Percentiles rank a stretch among this genome's conserved stretches.
Evolutionary conservation across 2,329 filamentous ascomycete genomes (phyloP).

Genomic region (Beauveria caledonica): DNA sequence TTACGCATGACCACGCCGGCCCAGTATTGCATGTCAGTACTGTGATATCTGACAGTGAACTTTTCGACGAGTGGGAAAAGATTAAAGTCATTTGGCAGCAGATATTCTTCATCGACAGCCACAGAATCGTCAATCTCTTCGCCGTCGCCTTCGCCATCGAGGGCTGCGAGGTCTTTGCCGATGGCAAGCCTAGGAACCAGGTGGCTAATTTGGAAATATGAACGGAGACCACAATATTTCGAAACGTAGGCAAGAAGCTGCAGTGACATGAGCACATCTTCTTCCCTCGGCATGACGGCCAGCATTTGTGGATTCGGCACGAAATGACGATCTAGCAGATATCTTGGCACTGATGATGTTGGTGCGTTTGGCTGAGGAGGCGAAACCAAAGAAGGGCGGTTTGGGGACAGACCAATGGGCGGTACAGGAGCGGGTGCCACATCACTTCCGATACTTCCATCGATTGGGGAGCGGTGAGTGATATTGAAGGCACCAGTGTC

Average conservation of each 20-base stretch:
- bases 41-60: conserved; percentile 92
- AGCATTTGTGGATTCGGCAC: conserved; percentile 66
- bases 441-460: conserved; percentile 75
- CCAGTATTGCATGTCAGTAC: conserved; percentile 99
- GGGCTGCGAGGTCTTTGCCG: conserved; percentile 69
- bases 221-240: conserved; percentile 93
- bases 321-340: conserved; percentile 66
- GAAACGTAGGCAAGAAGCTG: conserved; percentile 96
- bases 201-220: conserved; percentile 93
- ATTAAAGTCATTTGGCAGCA: conserved; percentile 91
- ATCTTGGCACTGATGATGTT: conserved; percentile 66
- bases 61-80: conserved; percentile 98
- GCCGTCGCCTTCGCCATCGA: conserved; percentile 59
- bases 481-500: conserved; percentile 91
- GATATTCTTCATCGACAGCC: conserved; percentile 75
- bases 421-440: conserved; percentile 58
- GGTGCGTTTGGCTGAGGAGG: conserved; percentile 68
- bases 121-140: conserved; percentile 42
- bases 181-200: conserved; percentile 88
- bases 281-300: conserved; percentile 89
- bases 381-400: conserved; percentile 60
- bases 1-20: conserved; percentile 98
- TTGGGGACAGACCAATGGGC: conserved; percentile 64
- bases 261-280: conserved; percentile 96
- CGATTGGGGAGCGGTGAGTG: conserved; percentile 73